Base-by-base conservation (phyloP, 495 filamentous ascomycete species). In the Lindgomyces ingoldianus region DNA sequence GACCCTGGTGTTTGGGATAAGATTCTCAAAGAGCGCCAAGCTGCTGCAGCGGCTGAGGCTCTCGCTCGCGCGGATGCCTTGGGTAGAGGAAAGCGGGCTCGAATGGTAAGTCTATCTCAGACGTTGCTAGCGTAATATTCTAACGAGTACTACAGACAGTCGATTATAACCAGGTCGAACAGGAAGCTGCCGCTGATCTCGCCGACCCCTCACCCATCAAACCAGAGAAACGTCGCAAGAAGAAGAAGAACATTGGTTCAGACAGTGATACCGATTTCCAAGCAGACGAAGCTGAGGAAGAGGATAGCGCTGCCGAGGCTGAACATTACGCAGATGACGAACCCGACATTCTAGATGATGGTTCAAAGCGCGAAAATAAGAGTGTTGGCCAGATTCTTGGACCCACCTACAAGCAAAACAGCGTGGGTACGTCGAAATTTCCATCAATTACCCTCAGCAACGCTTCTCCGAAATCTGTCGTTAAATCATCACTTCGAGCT, bases 1-100 rank as follows among this genome's bases (percentile, higher is more conserved):
- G 85, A 86, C 71, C 74, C 80, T n/a, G 83, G 82, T 21, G 83
- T 94, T 1, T 98, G 94, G 94, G 91, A 95, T 25, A 85, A 87
- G 62, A 94, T 98, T 47, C 80, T 98, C 18, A 81, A 85, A 49
- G 81, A 93, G 71, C 89, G 94, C 25, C 91, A 96, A 68, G 85
- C 83, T 49, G 85, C 87, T 33, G 92, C 91, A 0, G 79, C 81
- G 3, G 81, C 80, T 60, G 90, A 95, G 64, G 83, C 83, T 2
- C 83, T 83, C 29, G 80, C 78, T 4, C 81, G 83, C 48, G 78
- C 83, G 29, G 81, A 94, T 70, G 85, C 82, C 8, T 81, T 96
- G 30, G 95, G 95, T 1, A 85, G 93, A 25, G 94, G 95, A 22
- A 93, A 90, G 64, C 82, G 92, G 44, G 80, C 81, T 16, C 75